Evolutionary conservation across 2,329 filamentous ascomycete species (phyloP), one percentile per base, ranked within the genome.

Genomic region (Fusarium transvaalense): DNA sequence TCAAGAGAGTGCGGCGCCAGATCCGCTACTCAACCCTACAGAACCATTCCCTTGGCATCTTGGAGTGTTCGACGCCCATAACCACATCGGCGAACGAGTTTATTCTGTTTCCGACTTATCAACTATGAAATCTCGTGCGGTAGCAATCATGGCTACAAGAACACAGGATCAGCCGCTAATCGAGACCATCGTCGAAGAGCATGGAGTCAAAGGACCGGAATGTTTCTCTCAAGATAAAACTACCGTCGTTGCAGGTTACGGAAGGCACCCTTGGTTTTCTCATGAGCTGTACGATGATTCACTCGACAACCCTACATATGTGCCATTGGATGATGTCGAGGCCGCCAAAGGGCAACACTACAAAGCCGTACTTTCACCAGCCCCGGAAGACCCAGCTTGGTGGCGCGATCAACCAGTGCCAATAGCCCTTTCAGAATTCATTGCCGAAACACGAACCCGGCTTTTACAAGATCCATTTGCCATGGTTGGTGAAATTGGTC

Each of bases 401-500:
- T 71, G 63, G 63, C 71, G 75, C 10, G 77, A 71, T 17, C 81
- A 92, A 1, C 88, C 89, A 0, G 80, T 85, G 14, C 90, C 91
- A 0, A 79, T 77, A 3, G 82, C 88, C 0, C 82, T 92, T 8
- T 87, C 85, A 0, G 59, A 76, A 1, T 89, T 89, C 62, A 77
- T 92, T 1, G 65, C 77, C 0, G 82, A 88, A 65, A 90, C 88
- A 0, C 83, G 83, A 13, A 66, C 66, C 2, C 82, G 88, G 15
- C 81, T 94, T 0, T 71, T 83, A 17, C 79, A 80, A 9, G 84
- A 89, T 54, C 89, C 88, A 2, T 74, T 84, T 2, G 89, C 91
- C 0, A 82, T 94, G 2, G 81, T 94, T 1, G 92, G 92, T 6
- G 92, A 94, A 77, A 85, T 94, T 19, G 92, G 92, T 0, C 76